Conservation (phyloP, 164 flowering plant species). For the Aristolochia contorta region DNA sequence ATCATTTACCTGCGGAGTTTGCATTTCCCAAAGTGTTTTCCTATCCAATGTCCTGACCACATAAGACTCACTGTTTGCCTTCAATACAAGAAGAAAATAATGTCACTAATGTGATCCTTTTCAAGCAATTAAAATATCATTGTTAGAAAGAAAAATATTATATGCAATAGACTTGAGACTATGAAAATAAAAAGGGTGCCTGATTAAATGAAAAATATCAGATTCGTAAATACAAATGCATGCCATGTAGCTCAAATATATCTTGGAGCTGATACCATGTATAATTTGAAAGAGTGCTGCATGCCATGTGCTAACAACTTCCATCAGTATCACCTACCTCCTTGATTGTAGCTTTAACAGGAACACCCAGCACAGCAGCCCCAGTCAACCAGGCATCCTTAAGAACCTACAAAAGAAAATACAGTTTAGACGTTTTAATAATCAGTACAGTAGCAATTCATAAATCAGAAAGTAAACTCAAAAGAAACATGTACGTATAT, state of each 20-base stretch:
- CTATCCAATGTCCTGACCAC: slow-evolving; percentile 82
- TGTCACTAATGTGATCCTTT: too few species aligned
- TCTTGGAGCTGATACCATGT: too few species aligned
- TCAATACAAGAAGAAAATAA: slow-evolving; percentile 11
- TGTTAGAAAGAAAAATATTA: too few species aligned
- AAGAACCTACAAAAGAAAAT: slow-evolving; percentile 48
- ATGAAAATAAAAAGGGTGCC: too few species aligned
- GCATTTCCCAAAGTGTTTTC: slow-evolving; percentile 97
- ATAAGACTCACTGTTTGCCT: slow-evolving; percentile 74
- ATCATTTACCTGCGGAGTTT: slow-evolving; percentile 76
- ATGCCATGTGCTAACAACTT: too few species aligned
- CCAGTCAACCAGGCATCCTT: slow-evolving; percentile 70
- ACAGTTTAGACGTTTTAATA: not conserved
- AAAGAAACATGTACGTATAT: not conserved
- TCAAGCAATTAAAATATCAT: too few species aligned
- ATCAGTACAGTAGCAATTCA: not conserved
- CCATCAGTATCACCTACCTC: slow-evolving; percentile 38
- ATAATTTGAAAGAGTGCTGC: too few species aligned
- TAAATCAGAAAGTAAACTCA: not conserved
- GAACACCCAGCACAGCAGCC: slow-evolving; percentile 98
- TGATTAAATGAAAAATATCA: too few species aligned
- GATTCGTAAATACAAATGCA: too few species aligned
- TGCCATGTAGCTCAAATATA: too few species aligned
- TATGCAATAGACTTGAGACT: too few species aligned
- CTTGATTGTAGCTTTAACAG: slow-evolving; percentile 93